These are phyloP conservation scores for Xanthoparmelia taractica DNA, from an alignment of 495 filamentous ascomycete genomes.

Conservation along the genomic window DNA sequence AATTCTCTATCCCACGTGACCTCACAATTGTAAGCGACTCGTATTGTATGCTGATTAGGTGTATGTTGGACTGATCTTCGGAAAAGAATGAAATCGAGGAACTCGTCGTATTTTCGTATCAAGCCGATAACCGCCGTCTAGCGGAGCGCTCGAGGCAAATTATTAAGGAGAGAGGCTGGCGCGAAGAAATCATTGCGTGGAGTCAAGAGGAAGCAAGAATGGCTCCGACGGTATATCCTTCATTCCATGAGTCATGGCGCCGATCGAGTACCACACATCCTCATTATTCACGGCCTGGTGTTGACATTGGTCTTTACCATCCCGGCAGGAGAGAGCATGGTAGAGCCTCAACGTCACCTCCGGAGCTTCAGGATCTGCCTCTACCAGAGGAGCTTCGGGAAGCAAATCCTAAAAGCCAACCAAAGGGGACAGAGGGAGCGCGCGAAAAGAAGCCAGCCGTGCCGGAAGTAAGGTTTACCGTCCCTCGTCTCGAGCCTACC, in stretches of 20 bases:
- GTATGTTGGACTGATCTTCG: background rate
- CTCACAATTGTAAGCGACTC: background rate
- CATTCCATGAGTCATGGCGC: too few species aligned
- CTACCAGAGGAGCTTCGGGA: too few species aligned
- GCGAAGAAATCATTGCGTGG: background rate
- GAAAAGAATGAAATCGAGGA: conserved; percentile 6
- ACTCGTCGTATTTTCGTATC: conserved; percentile 2
- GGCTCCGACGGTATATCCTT: background rate
- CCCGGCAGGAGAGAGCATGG: too few species aligned
- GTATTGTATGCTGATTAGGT: too few species aligned
- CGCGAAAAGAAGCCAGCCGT: background rate
- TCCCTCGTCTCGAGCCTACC: background rate
- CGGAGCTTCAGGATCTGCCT: too few species aligned
- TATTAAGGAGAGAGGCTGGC: conserved; percentile 1
- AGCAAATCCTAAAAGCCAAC: too few species aligned
- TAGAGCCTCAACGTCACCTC: too few species aligned
- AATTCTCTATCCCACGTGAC: background rate
- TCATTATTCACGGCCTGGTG: too few species aligned
- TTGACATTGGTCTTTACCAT: too few species aligned
- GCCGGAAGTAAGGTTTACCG: conserved; percentile 8
- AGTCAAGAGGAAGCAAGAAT: too few species aligned
- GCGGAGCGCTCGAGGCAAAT: background rate
- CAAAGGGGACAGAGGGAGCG: too few species aligned
- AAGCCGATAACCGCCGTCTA: background rate
- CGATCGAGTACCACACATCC: too few species aligned